Percentiles rank a stretch among this genome's conserved stretches.
Evolutionary conservation across 164 flowering plant species (phyloP).

Genomic region (Vitis rupestris): DNA sequence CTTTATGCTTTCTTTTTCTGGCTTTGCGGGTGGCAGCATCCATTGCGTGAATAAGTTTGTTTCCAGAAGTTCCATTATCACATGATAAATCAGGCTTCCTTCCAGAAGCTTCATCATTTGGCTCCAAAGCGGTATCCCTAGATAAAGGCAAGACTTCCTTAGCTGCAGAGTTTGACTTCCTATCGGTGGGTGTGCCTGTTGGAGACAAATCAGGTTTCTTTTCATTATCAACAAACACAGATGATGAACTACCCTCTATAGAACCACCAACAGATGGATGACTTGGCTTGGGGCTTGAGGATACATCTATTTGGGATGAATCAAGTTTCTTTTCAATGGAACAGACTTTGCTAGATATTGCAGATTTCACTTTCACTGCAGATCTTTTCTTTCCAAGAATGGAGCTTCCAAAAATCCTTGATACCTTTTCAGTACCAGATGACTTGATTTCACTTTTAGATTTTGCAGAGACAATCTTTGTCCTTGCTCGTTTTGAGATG

Average conservation of each 20-base stretch:
- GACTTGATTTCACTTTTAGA: slow-evolving; percentile 39
- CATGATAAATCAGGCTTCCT: slow-evolving; percentile 27
- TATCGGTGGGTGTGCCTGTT: slow-evolving; percentile 26
- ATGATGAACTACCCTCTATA: slow-evolving; percentile 32
- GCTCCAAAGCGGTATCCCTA: slow-evolving; percentile 19
- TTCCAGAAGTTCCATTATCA: slow-evolving; percentile 27
- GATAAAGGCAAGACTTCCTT: slow-evolving; percentile 30
- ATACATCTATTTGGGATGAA: slow-evolving; percentile 29
- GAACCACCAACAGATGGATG: slow-evolving; percentile 34
- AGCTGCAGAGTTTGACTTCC: slow-evolving; percentile 26
- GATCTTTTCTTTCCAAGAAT: slow-evolving; percentile 51
- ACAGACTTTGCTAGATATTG: slow-evolving; percentile 22
- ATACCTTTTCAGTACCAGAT: slow-evolving; percentile 37
- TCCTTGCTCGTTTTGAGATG: slow-evolving; percentile 60
- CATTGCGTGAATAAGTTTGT: slow-evolving; percentile 23
- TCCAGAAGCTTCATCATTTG: slow-evolving; percentile 34
- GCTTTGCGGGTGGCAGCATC: slow-evolving; percentile 26
- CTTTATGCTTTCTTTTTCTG: slow-evolving; percentile 51
- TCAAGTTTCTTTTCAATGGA: slow-evolving; percentile 35
- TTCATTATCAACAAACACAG: slow-evolving; percentile 30
- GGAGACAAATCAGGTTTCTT: slow-evolving; percentile 26
- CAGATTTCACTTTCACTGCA: slow-evolving; percentile 50
- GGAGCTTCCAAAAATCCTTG: slow-evolving; percentile 38
- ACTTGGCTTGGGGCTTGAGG: slow-evolving; percentile 29
- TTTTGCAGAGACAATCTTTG: slow-evolving; percentile 42